These are phyloP conservation scores for Xylaria sp. DNA, from an alignment of 2,329 filamentous ascomycete genomes.

Conservation along the genomic window DNA sequence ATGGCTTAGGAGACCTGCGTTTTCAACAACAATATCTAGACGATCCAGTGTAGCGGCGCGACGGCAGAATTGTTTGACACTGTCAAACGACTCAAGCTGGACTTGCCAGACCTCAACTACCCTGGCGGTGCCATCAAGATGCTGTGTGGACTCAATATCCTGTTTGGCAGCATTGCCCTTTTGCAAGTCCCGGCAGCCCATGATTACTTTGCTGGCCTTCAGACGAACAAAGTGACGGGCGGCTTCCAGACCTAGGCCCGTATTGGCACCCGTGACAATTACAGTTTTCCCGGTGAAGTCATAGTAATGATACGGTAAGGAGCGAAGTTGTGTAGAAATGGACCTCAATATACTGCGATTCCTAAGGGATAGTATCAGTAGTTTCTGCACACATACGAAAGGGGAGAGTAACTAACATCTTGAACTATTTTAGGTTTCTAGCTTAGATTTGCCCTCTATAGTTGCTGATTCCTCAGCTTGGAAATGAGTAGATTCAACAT, in stretches of 20 bases:
- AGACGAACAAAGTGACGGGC: constrained; percentile 45
- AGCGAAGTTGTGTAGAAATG: too few species aligned
- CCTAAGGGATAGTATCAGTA: too few species aligned
- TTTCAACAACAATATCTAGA: constrained; percentile 47
- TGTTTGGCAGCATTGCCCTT: constrained; percentile 46
- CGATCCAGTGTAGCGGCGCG: constrained; percentile 39
- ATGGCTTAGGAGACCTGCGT: constrained; percentile 40
- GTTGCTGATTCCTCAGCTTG: too few species aligned
- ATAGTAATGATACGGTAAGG: too few species aligned
- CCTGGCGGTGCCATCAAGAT: too few species aligned
- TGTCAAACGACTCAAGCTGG: constrained; percentile 45
- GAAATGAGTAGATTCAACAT: too few species aligned
- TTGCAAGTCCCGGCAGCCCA: constrained; percentile 44
- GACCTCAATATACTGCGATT: too few species aligned
- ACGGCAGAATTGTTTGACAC: constrained; percentile 42
- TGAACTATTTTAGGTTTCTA: too few species aligned
- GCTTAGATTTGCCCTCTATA: too few species aligned
- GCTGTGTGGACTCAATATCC: constrained; percentile 38
- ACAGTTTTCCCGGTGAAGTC: constrained; percentile 41
- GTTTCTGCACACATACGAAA: too few species aligned
- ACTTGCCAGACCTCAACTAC: constrained; percentile 48
- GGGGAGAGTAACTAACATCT: too few species aligned
- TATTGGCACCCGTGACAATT: constrained; percentile 49
- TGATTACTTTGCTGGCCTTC: constrained; percentile 44
- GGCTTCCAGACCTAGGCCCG: constrained; percentile 47